Base-by-base conservation (phyloP, 495 filamentous ascomycete genomes). In the Cryomyces antarcticus region DNA sequence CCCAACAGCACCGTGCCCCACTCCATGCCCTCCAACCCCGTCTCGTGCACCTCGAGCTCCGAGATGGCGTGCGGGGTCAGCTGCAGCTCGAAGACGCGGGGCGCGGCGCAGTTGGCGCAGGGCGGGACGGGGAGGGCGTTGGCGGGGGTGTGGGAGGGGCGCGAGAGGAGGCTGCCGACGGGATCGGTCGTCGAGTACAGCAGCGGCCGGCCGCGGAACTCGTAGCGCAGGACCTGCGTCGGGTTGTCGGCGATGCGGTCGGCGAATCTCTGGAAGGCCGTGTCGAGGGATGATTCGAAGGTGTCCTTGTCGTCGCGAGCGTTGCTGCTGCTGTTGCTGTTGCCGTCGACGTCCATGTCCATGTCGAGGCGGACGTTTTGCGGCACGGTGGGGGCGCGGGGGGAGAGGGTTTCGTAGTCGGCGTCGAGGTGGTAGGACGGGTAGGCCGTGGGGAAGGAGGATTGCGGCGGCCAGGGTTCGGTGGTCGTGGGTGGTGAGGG, bases 1-100 rank as follows among this genome's bases (percentile, higher is more conserved):
- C 74, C 83, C n/a, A 95, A 57, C 37, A 96, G 72, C n/a, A 99
- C 68, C 10, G 82, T 94, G 0, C 92, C 92, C 89, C 89, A 99
- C 51, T 99, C 89, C 89, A 99, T 95, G 0, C 92, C 89, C 34
- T 88, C 84, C 42, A 93, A 55, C 9, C 73, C 72, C 48, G 72
- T 63, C 44, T 84, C 76, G 12, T 83, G 83, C 5, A 70, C 77
- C 63, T 97, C 89, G 35, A 97, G 64, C 63, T 89, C 77, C 31
- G 69, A 73, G 58, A 97, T 97, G 4, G 85, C 81, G 57, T 92
- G 83, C 42, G 87, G 82, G 52, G 78, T 82, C 52, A 96, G 60
- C 67, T 97, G 89, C 33, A 89, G 64, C 63, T 93, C 86, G 58
- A 96, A 96, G n/a, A 80, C 73, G 41, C 89, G 73, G 30, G 64